Evolutionary conservation across 257 asterid genomes (phyloP), one percentile per base, ranked within the genome.

Genomic region (Lithospermum erythrorhizon): DNA sequence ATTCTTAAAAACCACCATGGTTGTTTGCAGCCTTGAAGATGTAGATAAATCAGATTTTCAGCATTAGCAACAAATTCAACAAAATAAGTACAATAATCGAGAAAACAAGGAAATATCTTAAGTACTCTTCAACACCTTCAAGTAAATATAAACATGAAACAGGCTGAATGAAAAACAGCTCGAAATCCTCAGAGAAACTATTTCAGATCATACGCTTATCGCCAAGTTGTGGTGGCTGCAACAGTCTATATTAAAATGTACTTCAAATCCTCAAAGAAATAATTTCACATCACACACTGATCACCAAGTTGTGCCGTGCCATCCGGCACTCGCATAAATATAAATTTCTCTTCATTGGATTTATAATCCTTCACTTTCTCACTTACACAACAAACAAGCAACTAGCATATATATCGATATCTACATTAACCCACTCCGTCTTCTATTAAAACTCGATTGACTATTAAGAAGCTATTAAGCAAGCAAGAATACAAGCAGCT

Each of bases 1-100:
- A 66, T 88, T 91, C 81, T 84, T 86, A 65, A 91, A 91, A 17
- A 86, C 95, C 58, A 91, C 95, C 98, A 91, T 91, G 65, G 62
- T 54, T 74, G 41, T 62, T 74, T 70, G 56, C 55, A 30, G n/a
- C 19, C 58, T 14, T 53, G 13, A 30, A 57, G 35, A 56, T 35
- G 9, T 35, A 37, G 55, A 6, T 58, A 4, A 37, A 6, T 19
- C 17, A 35, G 21, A 8, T 5, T 21, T 48, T 6, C 14, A 54
- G 21, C 49, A 47, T n/a, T 63, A 4, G 15, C n/a, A 17, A 61
- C 15, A 27, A 53, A 18, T 4, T 20, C 14, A 52, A 48, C n/a
- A 25, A 62, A 24, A 37, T 14, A 63, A 25, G 20, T 4, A 63
- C 8, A 13, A 14, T 21, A 62, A 27, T 25, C 37, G 19, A 5